Percentiles rank a stretch among this genome's conserved stretches.
phyloP scores from a whole-genome alignment of 2,329 filamentous ascomycete genomes.

The Basipetospora chlamydospora region DNA sequence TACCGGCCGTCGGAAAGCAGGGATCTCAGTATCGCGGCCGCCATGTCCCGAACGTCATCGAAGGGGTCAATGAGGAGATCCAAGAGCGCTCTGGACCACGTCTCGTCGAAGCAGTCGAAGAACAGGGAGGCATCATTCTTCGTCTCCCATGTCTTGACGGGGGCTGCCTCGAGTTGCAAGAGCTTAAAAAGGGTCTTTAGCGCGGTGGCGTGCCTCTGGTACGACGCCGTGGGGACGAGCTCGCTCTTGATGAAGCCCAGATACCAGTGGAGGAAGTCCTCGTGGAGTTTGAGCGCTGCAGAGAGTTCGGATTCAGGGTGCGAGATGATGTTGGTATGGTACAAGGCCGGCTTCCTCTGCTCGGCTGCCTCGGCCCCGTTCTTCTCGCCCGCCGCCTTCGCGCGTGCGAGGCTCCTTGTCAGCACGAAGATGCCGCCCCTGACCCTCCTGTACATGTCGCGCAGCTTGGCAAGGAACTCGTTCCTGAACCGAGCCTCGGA shows the following conservation, averaged over 20 bases:
- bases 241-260: slow-evolving; percentile 57
- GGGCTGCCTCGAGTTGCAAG: slow-evolving; percentile 54
- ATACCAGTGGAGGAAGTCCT: slow-evolving; percentile 62
- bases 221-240: slow-evolving; percentile 67
- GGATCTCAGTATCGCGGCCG: slow-evolving; percentile 33
- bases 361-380: slow-evolving; percentile 4
- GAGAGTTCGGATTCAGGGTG: slow-evolving; percentile 22
- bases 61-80: slow-evolving; percentile 82
- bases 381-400: background rate
- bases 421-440: slow-evolving; percentile 49
- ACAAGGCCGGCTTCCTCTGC: slow-evolving; percentile 17
- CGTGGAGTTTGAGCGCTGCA: slow-evolving; percentile 32
- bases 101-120: slow-evolving; percentile 27
- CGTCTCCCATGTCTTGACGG: slow-evolving; percentile 23
- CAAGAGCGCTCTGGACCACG: slow-evolving; percentile 49
- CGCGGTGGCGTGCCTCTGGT: slow-evolving; percentile 75
- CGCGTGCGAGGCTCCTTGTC: slow-evolving; percentile 23
- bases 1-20: slow-evolving; percentile 27
- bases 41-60: slow-evolving; percentile 65
- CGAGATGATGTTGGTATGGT: slow-evolving; percentile 23
- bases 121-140: slow-evolving; percentile 23
- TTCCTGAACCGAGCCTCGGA: slow-evolving; percentile 76
- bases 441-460: slow-evolving; percentile 63
- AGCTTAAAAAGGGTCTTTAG: slow-evolving; percentile 56
- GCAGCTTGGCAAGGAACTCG: slow-evolving; percentile 60